Base-by-base conservation (phyloP, 1,284 basidiomycete genomes). In the Puccinia polysora region DNA sequence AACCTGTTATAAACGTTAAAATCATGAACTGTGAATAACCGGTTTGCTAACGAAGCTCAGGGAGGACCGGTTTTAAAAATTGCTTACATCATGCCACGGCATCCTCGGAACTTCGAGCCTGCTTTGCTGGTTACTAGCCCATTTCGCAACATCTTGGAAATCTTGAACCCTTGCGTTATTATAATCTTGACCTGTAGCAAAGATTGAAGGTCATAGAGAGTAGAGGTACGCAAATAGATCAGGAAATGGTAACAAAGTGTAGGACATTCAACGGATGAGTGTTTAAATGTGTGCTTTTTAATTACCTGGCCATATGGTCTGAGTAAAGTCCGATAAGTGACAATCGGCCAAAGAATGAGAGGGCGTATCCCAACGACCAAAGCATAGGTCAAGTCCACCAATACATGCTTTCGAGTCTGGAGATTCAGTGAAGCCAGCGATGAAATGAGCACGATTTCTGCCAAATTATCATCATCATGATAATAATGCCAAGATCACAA, bases 291-390 rank as follows among this genome's bases (percentile, higher is more conserved):
- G 53, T 20, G 25, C 23, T 8, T n/a, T n/a, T n/a, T n/a, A n/a
- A n/a, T 50, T 40, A 1, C 94, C 94, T 0, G 93, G 90, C 83
- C 94, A 97, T 36, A 97, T 83, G 0, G 90, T 90, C 64, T 83
- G 83, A 43, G 83, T 81, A 77, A 92, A 92, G 77, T 92, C 83
- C 1, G 89, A 89, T 0, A 91, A 90, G 78, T 96, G 93, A 8
- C 86, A 89, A 78, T 97, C 93, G 3, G 92, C 88, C 43, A 95
- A 84, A 1, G 91, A 90, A 77, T 78, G 83, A 80, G 72, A 72
- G 76, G 88, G 85, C 0, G 88, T 91, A 80, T 97, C 94, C 92
- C 93, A 97, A 38, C 94, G 87, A 5, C 94, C 94, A 77, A 92
- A 94, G 81, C 92, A 96, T 20, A 94, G 84, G 78, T 96, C 92